A percentile compares a stretch with the other conserved stretches of the same genome.
These are phyloP conservation scores for Hypholoma sublateritium DNA, from an alignment of 768 basidiomycete species.

Conservation along the genomic window DNA sequence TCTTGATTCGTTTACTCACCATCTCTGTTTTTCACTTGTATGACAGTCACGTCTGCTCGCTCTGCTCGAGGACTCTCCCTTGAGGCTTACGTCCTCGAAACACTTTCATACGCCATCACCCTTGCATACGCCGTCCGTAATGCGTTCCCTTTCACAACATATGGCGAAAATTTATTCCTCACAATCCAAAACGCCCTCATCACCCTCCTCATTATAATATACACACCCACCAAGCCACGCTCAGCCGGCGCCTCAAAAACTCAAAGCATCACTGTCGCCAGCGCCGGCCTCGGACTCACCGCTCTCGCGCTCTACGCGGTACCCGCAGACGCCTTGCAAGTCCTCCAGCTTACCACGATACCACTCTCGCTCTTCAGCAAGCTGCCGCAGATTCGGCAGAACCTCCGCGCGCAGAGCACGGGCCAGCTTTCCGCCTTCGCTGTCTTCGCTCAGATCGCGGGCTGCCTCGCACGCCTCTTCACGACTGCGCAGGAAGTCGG, in stretches of 20 bases:
- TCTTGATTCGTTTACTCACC: background rate
- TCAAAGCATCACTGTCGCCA: conserved; percentile 27
- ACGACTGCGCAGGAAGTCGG: conserved; percentile 89
- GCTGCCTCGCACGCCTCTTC: conserved; percentile 89
- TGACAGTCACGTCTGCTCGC: conserved; percentile 61
- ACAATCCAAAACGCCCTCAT: conserved; percentile 87
- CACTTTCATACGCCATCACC: conserved; percentile 86
- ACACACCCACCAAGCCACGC: conserved; percentile 35
- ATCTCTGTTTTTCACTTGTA: conserved; percentile 4
- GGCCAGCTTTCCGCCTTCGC: conserved; percentile 94
- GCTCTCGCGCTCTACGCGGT: conserved; percentile 42
- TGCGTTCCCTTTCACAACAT: conserved; percentile 92
- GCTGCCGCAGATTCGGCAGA: conserved; percentile 88
- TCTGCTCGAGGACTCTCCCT: conserved; percentile 89
- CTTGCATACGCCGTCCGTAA: conserved; percentile 85
- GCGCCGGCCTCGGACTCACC: conserved; percentile 11
- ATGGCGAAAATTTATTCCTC: conserved; percentile 96
- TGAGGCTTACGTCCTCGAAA: conserved; percentile 87
- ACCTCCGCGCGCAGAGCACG: conserved; percentile 70
- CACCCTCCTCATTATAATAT: conserved; percentile 81
- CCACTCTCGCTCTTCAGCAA: conserved; percentile 93
- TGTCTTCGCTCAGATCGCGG: conserved; percentile 80
- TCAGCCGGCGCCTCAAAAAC: background rate
- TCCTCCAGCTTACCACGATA: conserved; percentile 83
- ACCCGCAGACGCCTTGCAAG: conserved; percentile 51